Evolutionary conservation across 352 stramenopile genomes (phyloP).

Genomic region (Poterioochromonas sp.): DNA sequence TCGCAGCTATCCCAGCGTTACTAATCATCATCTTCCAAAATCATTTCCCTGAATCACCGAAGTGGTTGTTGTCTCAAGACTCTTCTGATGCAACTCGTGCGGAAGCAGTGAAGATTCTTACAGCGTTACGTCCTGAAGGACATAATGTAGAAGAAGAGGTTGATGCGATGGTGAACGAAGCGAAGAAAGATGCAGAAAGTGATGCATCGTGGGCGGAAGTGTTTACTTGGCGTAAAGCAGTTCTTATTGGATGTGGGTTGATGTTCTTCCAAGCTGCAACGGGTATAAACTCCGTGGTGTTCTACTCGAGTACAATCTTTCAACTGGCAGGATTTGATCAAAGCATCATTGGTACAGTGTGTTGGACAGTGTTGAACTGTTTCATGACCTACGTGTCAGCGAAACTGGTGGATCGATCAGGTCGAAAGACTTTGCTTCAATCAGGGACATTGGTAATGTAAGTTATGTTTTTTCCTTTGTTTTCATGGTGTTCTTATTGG

Average conservation of each 20-base stretch:
- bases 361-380: conserved; percentile 53
- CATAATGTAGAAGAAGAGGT: background rate
- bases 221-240: background rate
- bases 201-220: conserved; percentile 5
- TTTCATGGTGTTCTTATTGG: background rate
- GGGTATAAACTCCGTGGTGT: conserved; percentile 78
- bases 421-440: conserved; percentile 60
- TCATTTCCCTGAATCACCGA: conserved; percentile 68
- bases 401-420: conserved; percentile 57
- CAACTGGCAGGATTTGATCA: conserved; percentile 65
- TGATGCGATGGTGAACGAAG: background rate
- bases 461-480: conserved; percentile 16
- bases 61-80: conserved; percentile 52
- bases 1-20: conserved; percentile 45
- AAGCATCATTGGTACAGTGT: conserved; percentile 50
- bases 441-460: conserved; percentile 63
- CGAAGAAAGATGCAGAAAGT: background rate
- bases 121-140: background rate
- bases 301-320: conserved; percentile 80
- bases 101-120: background rate
- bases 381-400: conserved; percentile 61
- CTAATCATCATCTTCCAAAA: conserved; percentile 54
- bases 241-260: background rate
- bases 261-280: conserved; percentile 58
- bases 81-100: background rate